A percentile compares a stretch with the other conserved stretches of the same genome.
Evolutionary conservation across 2,329 filamentous ascomycete species (phyloP).

Genomic region (Phialocephala subalpina): DNA sequence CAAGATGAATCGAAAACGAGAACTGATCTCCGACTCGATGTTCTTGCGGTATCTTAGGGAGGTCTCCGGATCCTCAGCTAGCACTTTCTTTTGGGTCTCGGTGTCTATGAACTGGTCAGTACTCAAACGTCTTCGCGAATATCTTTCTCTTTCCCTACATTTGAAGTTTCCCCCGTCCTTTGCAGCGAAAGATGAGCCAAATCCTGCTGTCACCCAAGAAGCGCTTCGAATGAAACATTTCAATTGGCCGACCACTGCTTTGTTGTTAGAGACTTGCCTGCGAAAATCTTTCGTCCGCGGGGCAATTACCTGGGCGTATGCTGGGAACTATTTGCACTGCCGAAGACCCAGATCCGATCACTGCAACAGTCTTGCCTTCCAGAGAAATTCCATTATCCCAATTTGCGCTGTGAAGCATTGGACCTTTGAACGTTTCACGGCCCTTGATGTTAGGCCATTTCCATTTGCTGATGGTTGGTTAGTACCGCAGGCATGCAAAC

Average conservation of each 20-base stretch:
- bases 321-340: slow-evolving; percentile 45
- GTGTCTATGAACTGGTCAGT: slow-evolving; percentile 39
- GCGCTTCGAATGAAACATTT: slow-evolving; percentile 58
- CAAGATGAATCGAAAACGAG: slow-evolving; percentile 29
- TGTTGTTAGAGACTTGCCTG: background rate
- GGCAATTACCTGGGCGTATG: slow-evolving; percentile 22
- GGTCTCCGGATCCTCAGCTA: slow-evolving; percentile 47
- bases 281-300: background rate
- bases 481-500: slow-evolving; percentile 28
- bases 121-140: too few relatives aligned
- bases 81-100: slow-evolving; percentile 48
- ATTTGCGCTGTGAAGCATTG: slow-evolving; percentile 51
- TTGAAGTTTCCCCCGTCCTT: slow-evolving; percentile 29
- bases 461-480: slow-evolving; percentile 23
- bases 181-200: slow-evolving; percentile 32
- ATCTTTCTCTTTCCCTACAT: too few relatives aligned
- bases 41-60: slow-evolving; percentile 28
- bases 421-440: slow-evolving; percentile 53
- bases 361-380: slow-evolving; percentile 43
- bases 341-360: slow-evolving; percentile 48
- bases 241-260: slow-evolving; percentile 46
- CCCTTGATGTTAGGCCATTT: slow-evolving; percentile 55
- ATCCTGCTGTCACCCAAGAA: slow-evolving; percentile 51
- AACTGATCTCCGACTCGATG: slow-evolving; percentile 30
- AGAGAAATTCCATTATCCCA: slow-evolving; percentile 45